These are phyloP conservation scores for Beauveria caledonica DNA, from an alignment of 2,329 filamentous ascomycete species.

Conservation along the genomic window DNA sequence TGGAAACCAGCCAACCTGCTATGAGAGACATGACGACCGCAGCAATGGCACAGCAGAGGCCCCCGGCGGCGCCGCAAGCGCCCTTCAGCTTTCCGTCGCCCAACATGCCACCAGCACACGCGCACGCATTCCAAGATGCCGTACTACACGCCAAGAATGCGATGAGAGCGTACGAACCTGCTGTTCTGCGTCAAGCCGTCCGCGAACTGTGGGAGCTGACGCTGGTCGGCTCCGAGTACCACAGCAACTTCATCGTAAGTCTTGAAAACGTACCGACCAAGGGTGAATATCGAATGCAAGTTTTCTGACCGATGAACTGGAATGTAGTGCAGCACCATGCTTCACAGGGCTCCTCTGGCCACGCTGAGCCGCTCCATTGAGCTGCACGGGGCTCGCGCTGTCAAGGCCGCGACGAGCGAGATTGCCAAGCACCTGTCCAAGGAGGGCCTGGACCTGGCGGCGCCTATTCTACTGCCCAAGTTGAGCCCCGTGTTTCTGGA, in stretches of 20 bases:
- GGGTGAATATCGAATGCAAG: background rate
- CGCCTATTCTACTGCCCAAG: slow-evolving; percentile 35
- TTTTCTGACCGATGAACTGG: background rate
- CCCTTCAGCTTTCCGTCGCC: slow-evolving; percentile 2
- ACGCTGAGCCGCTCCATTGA: slow-evolving; percentile 32
- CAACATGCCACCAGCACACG: background rate
- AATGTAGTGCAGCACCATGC: slow-evolving; percentile 37
- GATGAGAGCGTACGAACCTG: slow-evolving; percentile 29
- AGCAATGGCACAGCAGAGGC: background rate
- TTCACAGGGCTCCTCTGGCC: slow-evolving; percentile 34
- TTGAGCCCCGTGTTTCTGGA: slow-evolving; percentile 44
- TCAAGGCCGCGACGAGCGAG: slow-evolving; percentile 31
- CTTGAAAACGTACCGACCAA: background rate
- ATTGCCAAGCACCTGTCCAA: slow-evolving; percentile 32
- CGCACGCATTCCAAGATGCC: background rate
- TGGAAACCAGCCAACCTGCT: background rate
- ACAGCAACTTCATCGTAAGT: slow-evolving; percentile 39
- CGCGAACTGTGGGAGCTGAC: slow-evolving; percentile 39
- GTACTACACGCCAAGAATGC: slow-evolving; percentile 9
- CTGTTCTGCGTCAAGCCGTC: slow-evolving; percentile 33
- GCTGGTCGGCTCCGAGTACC: slow-evolving; percentile 36
- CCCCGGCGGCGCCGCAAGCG: background rate
- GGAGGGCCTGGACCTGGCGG: slow-evolving; percentile 37
- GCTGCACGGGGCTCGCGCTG: slow-evolving; percentile 38
- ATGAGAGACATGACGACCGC: too few relatives aligned